phyloP scores from a whole-genome alignment of 1,284 basidiomycete genomes.

The Trichosporon ovoides region DNA sequence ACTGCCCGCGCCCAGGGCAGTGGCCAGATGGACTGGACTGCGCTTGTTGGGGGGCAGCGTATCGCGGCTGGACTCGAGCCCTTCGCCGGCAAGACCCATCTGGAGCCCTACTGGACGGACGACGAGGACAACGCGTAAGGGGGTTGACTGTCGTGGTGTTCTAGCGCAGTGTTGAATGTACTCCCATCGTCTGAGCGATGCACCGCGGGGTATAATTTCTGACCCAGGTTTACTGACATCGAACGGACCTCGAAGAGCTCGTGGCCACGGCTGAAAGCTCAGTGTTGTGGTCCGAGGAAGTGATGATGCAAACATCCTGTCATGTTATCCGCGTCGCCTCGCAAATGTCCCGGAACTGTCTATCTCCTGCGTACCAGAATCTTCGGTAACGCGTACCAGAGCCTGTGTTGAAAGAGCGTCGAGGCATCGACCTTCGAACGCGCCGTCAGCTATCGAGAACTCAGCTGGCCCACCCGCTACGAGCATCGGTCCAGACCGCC shows the following conservation, averaged over 20 bases:
- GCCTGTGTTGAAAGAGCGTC: too few relatives aligned
- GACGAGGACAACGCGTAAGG: neutral
- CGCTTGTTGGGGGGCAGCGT: conserved; percentile 47
- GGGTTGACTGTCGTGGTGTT: neutral
- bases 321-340: too few relatives aligned
- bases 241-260: too few relatives aligned
- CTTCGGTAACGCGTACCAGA: too few relatives aligned
- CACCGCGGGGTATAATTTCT: neutral
- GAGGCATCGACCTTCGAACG: too few relatives aligned
- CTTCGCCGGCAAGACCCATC: conserved; percentile 37
- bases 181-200: neutral
- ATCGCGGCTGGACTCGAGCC: conserved; percentile 47
- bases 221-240: too few relatives aligned
- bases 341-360: too few relatives aligned
- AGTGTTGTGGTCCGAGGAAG: too few relatives aligned
- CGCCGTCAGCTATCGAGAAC: neutral
- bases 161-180: neutral
- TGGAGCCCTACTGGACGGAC: conserved; percentile 15
- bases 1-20: conserved; percentile 61
- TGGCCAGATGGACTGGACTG: conserved; percentile 47
- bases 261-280: too few relatives aligned
- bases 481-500: too few relatives aligned
- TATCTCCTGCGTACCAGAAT: too few relatives aligned
- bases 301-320: too few relatives aligned
- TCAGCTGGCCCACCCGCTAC: neutral